Conservation (phyloP, 1,284 basidiomycete species). For the Quambalaria eucalypti region DNA sequence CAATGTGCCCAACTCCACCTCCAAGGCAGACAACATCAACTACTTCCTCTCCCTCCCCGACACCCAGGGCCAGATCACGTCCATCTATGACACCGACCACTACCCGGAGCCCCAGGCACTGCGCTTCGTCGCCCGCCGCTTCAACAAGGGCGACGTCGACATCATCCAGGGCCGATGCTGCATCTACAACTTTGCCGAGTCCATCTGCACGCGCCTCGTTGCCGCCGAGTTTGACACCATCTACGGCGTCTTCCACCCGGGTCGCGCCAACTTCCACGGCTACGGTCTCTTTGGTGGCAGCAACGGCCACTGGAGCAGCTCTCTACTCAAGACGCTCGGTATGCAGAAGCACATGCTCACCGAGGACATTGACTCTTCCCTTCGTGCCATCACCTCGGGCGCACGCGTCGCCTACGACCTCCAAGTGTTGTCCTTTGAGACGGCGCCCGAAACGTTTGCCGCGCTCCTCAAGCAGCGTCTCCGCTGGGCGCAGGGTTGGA, state of each 20-base stretch:
- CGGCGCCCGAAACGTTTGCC: conserved; percentile 25
- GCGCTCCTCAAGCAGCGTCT: conserved; percentile 34
- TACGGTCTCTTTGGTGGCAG: no score
- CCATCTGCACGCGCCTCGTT: conserved; percentile 22
- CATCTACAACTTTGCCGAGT: conserved; percentile 35
- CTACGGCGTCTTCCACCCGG: conserved; percentile 37
- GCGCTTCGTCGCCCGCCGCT: conserved; percentile 27
- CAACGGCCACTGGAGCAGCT: conserved; percentile 42
- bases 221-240: conserved; percentile 39
- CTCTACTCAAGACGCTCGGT: conserved; percentile 25
- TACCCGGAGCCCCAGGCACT: conserved; percentile 31
- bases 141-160: conserved; percentile 35
- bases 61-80: conserved; percentile 35
- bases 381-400: conserved; percentile 38
- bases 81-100: conserved; percentile 38
- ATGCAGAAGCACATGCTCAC: no score
- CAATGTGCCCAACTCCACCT: conserved; percentile 33
- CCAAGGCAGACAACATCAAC: conserved; percentile 40
- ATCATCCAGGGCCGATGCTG: conserved; percentile 39
- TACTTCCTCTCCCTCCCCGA: conserved; percentile 30
- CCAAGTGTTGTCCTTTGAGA: conserved; percentile 32
- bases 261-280: conserved; percentile 27
- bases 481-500: conserved; percentile 41
- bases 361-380: conserved; percentile 32
- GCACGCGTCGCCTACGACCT: conserved; percentile 37